A percentile compares a stretch with the other conserved stretches of the same genome.
Evolutionary conservation across 345 rosid genomes (phyloP).

Genomic region (Boechera retrofracta): DNA sequence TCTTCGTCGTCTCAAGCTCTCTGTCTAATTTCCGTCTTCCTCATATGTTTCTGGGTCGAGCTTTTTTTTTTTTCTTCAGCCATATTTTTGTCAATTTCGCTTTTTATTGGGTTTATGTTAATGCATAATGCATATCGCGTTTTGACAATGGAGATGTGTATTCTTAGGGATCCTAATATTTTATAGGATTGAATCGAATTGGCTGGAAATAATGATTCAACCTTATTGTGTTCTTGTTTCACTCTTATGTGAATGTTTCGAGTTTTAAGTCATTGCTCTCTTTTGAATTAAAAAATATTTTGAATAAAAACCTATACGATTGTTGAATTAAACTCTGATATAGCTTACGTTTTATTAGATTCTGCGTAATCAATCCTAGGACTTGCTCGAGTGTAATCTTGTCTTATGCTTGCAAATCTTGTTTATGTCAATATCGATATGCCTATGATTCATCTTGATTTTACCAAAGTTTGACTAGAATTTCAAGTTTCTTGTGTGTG

Average conservation of each 20-base stretch:
- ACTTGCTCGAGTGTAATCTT: conserved; percentile 30
- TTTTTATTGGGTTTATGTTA: not conserved
- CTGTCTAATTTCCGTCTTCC: no score
- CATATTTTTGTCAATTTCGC: not conserved
- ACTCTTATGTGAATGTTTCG: not conserved
- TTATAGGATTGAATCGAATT: not conserved
- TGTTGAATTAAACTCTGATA: conserved; percentile 29
- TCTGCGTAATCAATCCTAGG: conserved; percentile 37
- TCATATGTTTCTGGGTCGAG: not conserved
- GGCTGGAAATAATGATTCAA: not conserved
- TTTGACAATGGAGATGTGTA: not conserved
- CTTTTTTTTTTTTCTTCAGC: not conserved
- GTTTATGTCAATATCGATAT: conserved; percentile 31
- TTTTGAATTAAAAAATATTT: not conserved
- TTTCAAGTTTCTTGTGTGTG: not conserved
- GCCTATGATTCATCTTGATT: not conserved
- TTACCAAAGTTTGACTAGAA: not conserved
- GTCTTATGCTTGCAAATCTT: conserved; percentile 46
- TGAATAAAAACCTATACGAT: not conserved
- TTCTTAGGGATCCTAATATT: no score
- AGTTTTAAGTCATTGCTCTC: not conserved
- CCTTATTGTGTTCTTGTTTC: not conserved
- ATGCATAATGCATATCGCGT: not conserved
- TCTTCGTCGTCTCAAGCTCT: no score
- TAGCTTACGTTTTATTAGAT: conserved; percentile 38